Conservation (phyloP, 2,329 filamentous ascomycete species). For the Phialemoniopsis sp. region DNA sequence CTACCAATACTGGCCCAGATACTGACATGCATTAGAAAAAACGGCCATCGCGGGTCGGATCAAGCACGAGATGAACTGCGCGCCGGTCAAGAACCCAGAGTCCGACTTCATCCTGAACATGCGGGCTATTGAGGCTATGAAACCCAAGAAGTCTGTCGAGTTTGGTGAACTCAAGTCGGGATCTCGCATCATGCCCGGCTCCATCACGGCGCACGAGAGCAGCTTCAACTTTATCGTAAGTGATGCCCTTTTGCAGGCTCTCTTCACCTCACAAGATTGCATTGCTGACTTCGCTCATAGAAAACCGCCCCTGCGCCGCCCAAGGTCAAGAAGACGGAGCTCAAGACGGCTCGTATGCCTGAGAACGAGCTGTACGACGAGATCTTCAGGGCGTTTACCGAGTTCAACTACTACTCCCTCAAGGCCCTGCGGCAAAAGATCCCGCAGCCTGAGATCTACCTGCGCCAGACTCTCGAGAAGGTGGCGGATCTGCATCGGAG, state of each 20-base stretch:
- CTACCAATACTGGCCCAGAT: conserved; percentile 3
- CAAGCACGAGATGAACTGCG: conserved; percentile 70
- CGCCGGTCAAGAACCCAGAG: conserved; percentile 68
- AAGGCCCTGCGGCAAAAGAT: conserved; percentile 74
- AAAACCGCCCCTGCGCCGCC: conserved; percentile 32
- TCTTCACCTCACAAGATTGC: not conserved
- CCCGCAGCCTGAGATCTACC: conserved; percentile 87
- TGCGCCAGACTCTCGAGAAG: conserved; percentile 79
- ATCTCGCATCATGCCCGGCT: conserved; percentile 51
- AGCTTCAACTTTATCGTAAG: conserved; percentile 56
- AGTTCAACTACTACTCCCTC: conserved; percentile 93
- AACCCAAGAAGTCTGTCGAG: conserved; percentile 52
- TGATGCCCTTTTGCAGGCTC: too few species aligned
- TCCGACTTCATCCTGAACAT: conserved; percentile 58
- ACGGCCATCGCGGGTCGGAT: conserved; percentile 72
- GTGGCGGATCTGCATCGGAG: conserved; percentile 79
- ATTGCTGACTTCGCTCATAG: conserved; percentile 30
- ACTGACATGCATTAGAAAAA: conserved; percentile 53
- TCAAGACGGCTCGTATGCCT: conserved; percentile 87
- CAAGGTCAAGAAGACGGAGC: conserved; percentile 62
- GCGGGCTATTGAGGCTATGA: conserved; percentile 55
- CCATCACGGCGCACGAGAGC: conserved; percentile 41
- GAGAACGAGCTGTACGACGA: conserved; percentile 83
- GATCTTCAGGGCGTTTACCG: conserved; percentile 77
- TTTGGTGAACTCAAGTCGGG: conserved; percentile 35